Evolutionary conservation across 2,329 filamentous ascomycete genomes (phyloP).

Genomic region (Phialemonium atrogriseum): DNA sequence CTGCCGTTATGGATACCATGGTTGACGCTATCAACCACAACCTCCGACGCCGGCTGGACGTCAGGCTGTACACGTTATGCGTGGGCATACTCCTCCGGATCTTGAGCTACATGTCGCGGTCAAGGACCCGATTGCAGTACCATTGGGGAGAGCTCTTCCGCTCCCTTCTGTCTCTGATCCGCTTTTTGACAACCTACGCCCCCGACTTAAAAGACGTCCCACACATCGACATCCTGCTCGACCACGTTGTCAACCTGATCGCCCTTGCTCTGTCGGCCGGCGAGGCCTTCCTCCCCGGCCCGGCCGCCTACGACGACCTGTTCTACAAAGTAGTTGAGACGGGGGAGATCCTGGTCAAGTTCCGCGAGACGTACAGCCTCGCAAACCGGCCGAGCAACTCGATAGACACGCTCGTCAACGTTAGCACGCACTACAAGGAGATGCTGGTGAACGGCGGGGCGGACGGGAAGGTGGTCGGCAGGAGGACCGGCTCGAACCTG

Average conservation of each 20-base stretch:
- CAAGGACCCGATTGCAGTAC: conserved; percentile 72
- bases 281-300: conserved; percentile 82
- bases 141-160: conserved; percentile 97
- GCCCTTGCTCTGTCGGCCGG: conserved; percentile 78
- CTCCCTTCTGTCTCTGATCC: conserved; percentile 75
- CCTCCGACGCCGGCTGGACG: conserved; percentile 73
- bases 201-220: conserved; percentile 62
- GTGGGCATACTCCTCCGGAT: conserved; percentile 76
- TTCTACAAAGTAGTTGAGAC: conserved; percentile 98
- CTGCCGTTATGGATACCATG: conserved; percentile 75
- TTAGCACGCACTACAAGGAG: conserved; percentile 79
- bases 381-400: conserved; percentile 54
- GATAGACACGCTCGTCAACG: conserved; percentile 76
- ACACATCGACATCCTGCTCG: conserved; percentile 65
- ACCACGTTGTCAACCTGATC: conserved; percentile 72
- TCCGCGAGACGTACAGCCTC: conserved; percentile 67
- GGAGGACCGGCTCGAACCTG: conserved; percentile 52
- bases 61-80: conserved; percentile 73
- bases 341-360: conserved; percentile 72
- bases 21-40: conserved; percentile 94
- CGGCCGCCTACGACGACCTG: conserved; percentile 85
- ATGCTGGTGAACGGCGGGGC: conserved; percentile 55
- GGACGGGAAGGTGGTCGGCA: conserved; percentile 28
- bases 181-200: conserved; percentile 83
- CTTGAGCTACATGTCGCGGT: conserved; percentile 75